phyloP scores from a whole-genome alignment of 768 basidiomycete species.

The Mycena crocata region DNA sequence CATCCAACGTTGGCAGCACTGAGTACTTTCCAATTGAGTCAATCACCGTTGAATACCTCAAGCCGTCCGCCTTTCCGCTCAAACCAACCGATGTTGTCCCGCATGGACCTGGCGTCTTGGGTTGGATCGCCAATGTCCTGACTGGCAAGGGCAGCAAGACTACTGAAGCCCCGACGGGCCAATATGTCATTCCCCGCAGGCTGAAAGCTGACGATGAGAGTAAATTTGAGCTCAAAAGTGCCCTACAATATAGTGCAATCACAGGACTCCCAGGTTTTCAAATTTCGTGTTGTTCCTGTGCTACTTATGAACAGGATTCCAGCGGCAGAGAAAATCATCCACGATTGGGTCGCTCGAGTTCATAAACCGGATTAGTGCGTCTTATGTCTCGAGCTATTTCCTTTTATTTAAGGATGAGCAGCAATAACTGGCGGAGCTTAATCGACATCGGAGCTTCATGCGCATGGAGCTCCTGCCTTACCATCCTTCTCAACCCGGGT shows the following conservation, averaged over 20 bases:
- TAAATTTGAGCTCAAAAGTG: conserved; percentile 59
- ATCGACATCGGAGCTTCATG: conserved; percentile 65
- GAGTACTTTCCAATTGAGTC: conserved; percentile 35
- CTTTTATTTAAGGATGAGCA: conserved; percentile 3
- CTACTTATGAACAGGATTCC: background rate
- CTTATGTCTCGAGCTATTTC: background rate
- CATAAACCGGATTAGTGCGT: conserved; percentile 57
- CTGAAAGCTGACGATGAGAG: conserved; percentile 40
- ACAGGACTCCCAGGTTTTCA: conserved; percentile 52
- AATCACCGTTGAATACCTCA: conserved; percentile 30
- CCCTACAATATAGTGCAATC: conserved; percentile 66
- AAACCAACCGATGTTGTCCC: conserved; percentile 28
- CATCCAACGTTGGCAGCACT: conserved; percentile 11
- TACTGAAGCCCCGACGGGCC: conserved; percentile 24
- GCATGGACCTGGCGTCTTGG: conserved; percentile 26
- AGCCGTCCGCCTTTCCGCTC: conserved; percentile 25
- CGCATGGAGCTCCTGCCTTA: conserved; percentile 44
- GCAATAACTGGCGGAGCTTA: conserved; percentile 57
- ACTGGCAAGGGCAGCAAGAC: conserved; percentile 30
- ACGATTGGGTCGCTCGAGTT: conserved; percentile 52
- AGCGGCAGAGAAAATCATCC: conserved; percentile 55
- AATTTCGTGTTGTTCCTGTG: background rate
- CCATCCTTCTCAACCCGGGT: conserved; percentile 17
- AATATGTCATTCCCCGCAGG: conserved; percentile 31
- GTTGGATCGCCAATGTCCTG: conserved; percentile 31